Evolutionary conservation across 1,284 basidiomycete genomes (phyloP).

Genomic region (Acaromyces ingoldii): DNA sequence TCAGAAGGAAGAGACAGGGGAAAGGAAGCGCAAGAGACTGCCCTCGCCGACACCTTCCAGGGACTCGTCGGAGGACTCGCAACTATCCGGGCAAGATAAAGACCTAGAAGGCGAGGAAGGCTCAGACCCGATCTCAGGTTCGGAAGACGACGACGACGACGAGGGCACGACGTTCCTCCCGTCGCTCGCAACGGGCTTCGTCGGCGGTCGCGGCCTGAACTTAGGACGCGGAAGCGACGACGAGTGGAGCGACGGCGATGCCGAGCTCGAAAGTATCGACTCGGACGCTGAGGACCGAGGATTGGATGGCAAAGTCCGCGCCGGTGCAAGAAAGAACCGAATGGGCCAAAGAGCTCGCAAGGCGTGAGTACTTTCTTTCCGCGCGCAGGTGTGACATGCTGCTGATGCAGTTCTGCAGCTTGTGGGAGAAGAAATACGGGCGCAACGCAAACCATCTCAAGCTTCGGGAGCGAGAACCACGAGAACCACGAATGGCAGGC

Average conservation of each 20-base stretch:
- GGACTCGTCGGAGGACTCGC: background rate
- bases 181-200: constrained; percentile 75
- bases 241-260: constrained; percentile 66
- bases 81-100: constrained; percentile 1
- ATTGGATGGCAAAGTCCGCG: constrained; percentile 15
- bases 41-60: background rate
- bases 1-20: background rate
- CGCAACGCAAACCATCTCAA: constrained; percentile 78
- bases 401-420: too few species aligned
- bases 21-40: background rate
- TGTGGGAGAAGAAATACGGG: constrained; percentile 97
- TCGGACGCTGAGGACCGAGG: constrained; percentile 52
- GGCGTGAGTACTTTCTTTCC: constrained; percentile 65
- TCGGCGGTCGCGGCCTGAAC: constrained; percentile 56
- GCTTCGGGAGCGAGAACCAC: constrained; percentile 22
- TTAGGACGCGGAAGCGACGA: constrained; percentile 60
- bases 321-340: constrained; percentile 68
- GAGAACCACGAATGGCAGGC: background rate
- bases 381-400: background rate
- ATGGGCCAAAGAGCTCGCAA: constrained; percentile 83
- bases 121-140: background rate
- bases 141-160: background rate
- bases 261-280: constrained; percentile 57
- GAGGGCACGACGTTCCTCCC: constrained; percentile 65
- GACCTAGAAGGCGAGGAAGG: constrained; percentile 8